These are phyloP conservation scores for Barnettozyma sp. DNA, from an alignment of 805 yeast genomes.

Conservation along the genomic window DNA sequence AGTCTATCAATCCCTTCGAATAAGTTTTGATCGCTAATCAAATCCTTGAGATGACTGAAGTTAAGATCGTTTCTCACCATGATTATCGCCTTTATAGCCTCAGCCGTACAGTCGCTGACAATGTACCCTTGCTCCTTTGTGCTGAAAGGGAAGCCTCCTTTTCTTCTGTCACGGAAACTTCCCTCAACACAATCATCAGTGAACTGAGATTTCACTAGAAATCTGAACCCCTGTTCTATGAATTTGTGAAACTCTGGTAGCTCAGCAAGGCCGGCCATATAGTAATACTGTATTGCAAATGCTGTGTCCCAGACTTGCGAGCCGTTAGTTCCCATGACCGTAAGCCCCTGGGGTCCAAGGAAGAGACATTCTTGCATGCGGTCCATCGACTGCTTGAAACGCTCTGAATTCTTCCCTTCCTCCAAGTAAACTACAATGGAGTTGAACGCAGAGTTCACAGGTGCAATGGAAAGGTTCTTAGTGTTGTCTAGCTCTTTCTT, in stretches of 20 bases:
- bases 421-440: slow-evolving; percentile 62
- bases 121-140: slow-evolving; percentile 95
- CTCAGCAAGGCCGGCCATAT: slow-evolving; percentile 73
- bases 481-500: slow-evolving; percentile 74
- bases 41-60: slow-evolving; percentile 41
- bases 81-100: slow-evolving; percentile 84
- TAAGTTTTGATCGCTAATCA: slow-evolving; percentile 48
- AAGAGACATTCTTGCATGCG: slow-evolving; percentile 73
- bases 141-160: slow-evolving; percentile 95
- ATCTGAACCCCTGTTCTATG: slow-evolving; percentile 60
- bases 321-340: slow-evolving; percentile 96
- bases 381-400: slow-evolving; percentile 46
- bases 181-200: slow-evolving; percentile 71
- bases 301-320: slow-evolving; percentile 97
- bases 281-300: slow-evolving; percentile 78
- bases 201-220: slow-evolving; percentile 78
- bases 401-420: slow-evolving; percentile 62
- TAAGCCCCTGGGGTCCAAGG: slow-evolving; percentile 86
- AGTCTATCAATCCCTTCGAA: slow-evolving; percentile 71
- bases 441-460: slow-evolving; percentile 83
- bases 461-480: slow-evolving; percentile 81
- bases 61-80: slow-evolving; percentile 73
- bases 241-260: slow-evolving; percentile 55
- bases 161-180: slow-evolving; percentile 73
- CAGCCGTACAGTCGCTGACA: slow-evolving; percentile 96